Conservation (phyloP, 140 eudicot genomes). For the Cichorium intybus region DNA sequence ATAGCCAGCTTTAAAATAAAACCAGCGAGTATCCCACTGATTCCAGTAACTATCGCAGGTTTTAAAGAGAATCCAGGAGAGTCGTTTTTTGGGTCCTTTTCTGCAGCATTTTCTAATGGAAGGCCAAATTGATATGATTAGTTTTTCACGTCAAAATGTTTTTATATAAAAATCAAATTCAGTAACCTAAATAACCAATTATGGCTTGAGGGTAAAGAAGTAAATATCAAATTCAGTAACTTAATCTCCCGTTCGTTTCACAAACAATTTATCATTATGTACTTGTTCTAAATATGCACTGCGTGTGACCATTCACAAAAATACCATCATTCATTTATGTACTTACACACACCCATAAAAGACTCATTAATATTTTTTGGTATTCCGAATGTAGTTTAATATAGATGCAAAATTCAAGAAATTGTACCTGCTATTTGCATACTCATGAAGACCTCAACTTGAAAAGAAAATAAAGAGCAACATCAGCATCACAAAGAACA, state of each 20-base stretch:
- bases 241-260: too few relatives aligned
- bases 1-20: too few relatives aligned
- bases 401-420: constrained; percentile 2
- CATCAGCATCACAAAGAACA: constrained; percentile 96
- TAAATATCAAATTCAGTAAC: constrained; percentile 35
- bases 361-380: constrained; percentile 1
- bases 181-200: too few relatives aligned
- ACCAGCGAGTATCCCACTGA: too few relatives aligned
- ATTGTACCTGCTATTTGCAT: constrained; percentile 85
- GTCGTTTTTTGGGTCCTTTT: too few relatives aligned
- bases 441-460: constrained; percentile 89
- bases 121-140: too few relatives aligned
- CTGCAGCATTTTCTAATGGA: too few relatives aligned
- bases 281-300: constrained; percentile 25
- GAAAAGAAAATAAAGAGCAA: constrained; percentile 91
- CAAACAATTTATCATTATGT: constrained; percentile 30
- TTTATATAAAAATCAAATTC: too few relatives aligned
- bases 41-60: too few relatives aligned
- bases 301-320: constrained; percentile 8
- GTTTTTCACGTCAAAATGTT: too few relatives aligned
- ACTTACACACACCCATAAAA: constrained; percentile 9
- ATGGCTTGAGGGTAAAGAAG: constrained; percentile 38
- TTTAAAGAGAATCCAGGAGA: too few relatives aligned
- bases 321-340: constrained; percentile 14
- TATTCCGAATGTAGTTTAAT: too few relatives aligned